Evolutionary conservation across 768 basidiomycete species (phyloP).

Genomic region (Cyclocybe cylindracea): DNA sequence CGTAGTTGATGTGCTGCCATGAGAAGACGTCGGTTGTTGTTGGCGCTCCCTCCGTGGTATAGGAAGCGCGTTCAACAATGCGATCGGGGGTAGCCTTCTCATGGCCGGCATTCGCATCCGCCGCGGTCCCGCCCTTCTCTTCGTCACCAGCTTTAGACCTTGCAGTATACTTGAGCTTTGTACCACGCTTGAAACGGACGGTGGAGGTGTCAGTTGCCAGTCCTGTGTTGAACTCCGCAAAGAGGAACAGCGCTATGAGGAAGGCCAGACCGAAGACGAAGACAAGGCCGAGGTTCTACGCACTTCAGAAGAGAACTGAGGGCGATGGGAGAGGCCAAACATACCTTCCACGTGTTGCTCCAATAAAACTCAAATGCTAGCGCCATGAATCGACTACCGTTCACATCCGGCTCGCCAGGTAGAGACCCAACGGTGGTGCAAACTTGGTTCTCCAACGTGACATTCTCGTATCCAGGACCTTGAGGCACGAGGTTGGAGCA

Average conservation of each 20-base stretch:
- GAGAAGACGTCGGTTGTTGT: constrained; percentile 70
- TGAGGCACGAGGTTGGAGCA: constrained; percentile 61
- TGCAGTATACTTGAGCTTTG: constrained; percentile 23
- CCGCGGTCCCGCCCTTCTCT: not conserved
- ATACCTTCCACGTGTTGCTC: constrained; percentile 40
- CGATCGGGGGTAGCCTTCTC: too few species aligned
- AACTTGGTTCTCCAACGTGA: constrained; percentile 66
- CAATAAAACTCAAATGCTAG: constrained; percentile 51
- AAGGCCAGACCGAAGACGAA: constrained; percentile 69
- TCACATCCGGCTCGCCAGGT: constrained; percentile 56
- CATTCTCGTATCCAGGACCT: constrained; percentile 54
- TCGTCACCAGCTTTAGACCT: not conserved
- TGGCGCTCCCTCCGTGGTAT: constrained; percentile 9
- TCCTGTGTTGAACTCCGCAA: constrained; percentile 56
- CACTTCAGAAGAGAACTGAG: not conserved
- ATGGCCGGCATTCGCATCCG: not conserved
- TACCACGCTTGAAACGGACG: constrained; percentile 72
- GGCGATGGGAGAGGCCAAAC: constrained; percentile 18
- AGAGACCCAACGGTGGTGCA: constrained; percentile 74
- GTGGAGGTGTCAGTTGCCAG: constrained; percentile 29
- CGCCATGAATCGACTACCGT: constrained; percentile 53
- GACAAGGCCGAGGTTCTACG: constrained; percentile 66
- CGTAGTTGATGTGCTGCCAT: constrained; percentile 75
- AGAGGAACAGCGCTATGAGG: constrained; percentile 50
- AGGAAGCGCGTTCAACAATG: too few species aligned